Evolutionary conservation across 805 yeast species (phyloP), one percentile per base, ranked within the genome.

Genomic region (Isabelozyma pseudorhagii): DNA sequence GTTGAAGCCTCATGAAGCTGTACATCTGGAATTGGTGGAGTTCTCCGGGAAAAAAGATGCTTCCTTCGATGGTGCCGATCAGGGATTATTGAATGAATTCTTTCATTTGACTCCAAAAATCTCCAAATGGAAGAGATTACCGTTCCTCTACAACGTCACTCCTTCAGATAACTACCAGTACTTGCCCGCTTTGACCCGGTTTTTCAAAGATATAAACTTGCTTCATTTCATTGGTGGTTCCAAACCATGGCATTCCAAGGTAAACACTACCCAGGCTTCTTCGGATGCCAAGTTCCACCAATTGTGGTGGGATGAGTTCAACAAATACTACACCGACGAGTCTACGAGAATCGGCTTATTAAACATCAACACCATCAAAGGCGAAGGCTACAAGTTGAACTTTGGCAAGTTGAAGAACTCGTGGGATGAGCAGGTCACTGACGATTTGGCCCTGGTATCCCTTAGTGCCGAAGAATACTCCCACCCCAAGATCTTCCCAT

Each of bases 11-110:
- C 46, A 53, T 46, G 29, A 28, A 8, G 48, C 40, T 2, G 58
- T 56, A 8, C 63, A 50, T 49, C 46, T 45, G 13, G 49, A 53
- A 18, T 60, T 69, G 47, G 21, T 56, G 27, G 53, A 48, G 17
- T 54, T 48, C 17, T 48, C 57, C 17, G 39, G 25, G 4, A 48
- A 34, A 7, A 38, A 40, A 14, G 49, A 56, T 18, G 46, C 51
- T 27, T 57, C 69, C 4, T 69, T 68, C 50, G 74, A 69, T 48
- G 74, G 74, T 2, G 74, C 72, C 4, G 74, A 69, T 56, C 74
- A 69, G 49, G 74, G 74, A 13, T 55, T 69, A 41, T 60, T 69
- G 46, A 69, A 68, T 49, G 72, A 69, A 50, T 64, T 54, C 52
- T 69, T 69, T 50, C 45, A 42, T 31, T 42, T 42, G 38, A 38